phyloP scores from a whole-genome alignment of 768 basidiomycete genomes.

The Boletus edulis region DNA sequence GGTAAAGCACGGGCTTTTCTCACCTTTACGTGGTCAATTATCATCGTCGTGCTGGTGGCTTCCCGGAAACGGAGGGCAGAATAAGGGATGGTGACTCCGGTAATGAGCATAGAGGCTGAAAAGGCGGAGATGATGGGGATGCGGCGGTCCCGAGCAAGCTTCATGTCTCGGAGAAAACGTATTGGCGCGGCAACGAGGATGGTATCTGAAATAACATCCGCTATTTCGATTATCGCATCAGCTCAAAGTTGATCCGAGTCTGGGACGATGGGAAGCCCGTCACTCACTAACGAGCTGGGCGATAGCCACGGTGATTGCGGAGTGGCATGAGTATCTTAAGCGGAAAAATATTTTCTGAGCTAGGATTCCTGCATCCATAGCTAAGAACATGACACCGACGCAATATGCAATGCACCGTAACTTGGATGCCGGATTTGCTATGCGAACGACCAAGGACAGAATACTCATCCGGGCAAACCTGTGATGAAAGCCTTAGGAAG shows the following conservation, averaged over 20 bases:
- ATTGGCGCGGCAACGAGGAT: conserved; percentile 17
- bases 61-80: conserved; percentile 20
- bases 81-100: conserved; percentile 19
- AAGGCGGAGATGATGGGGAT: conserved; percentile 20
- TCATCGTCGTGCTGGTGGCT: background rate
- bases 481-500: background rate
- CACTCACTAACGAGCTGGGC: conserved; percentile 25
- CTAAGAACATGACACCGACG: conserved; percentile 17
- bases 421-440: conserved; percentile 13
- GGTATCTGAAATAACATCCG: conserved; percentile 24
- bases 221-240: background rate
- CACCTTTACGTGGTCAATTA: conserved; percentile 27
- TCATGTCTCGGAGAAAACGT: conserved; percentile 14
- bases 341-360: conserved; percentile 20
- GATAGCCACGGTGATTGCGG: conserved; percentile 9
- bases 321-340: background rate
- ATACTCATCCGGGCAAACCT: conserved; percentile 31
- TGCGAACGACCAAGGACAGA: conserved; percentile 24
- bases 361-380: conserved; percentile 13
- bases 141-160: conserved; percentile 16
- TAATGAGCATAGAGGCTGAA: conserved; percentile 24
- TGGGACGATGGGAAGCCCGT: too few relatives aligned
- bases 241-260: background rate
- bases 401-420: conserved; percentile 14
- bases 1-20: background rate